Percentiles rank a stretch among this genome's conserved stretches.
phyloP scores from a whole-genome alignment of 352 stramenopile species.

The Globisporangium heterothallicum region DNA sequence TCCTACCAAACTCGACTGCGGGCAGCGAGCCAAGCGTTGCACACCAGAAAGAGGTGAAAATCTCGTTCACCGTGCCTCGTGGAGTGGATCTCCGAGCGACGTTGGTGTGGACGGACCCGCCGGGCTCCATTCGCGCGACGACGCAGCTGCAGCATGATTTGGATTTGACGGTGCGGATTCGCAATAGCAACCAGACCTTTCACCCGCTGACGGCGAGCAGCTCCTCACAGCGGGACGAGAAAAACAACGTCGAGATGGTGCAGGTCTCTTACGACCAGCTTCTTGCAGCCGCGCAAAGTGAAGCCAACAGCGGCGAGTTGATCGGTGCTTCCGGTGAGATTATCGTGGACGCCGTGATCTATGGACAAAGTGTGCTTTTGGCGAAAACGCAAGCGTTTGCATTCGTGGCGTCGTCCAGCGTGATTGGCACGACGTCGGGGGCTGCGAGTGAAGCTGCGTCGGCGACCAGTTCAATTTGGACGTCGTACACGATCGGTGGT shows the following conservation, averaged over 20 bases:
- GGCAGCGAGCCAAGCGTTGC: constrained; percentile 50
- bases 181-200: constrained; percentile 50
- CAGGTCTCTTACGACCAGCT: constrained; percentile 65
- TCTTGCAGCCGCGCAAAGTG: constrained; percentile 26
- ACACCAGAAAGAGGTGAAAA: constrained; percentile 51
- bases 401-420: constrained; percentile 76
- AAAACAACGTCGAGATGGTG: constrained; percentile 87
- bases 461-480: constrained; percentile 37
- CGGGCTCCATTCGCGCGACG: constrained; percentile 54
- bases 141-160: constrained; percentile 75
- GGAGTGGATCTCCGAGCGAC: constrained; percentile 65
- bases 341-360: constrained; percentile 66
- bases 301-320: constrained; percentile 18
- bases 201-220: constrained; percentile 49
- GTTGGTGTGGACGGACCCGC: constrained; percentile 74
- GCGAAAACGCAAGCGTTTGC: constrained; percentile 59
- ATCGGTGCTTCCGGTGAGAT: constrained; percentile 45
- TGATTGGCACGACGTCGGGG: constrained; percentile 48
- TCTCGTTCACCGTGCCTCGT: constrained; percentile 64
- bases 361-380: constrained; percentile 53
- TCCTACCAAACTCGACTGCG: constrained; percentile 66
- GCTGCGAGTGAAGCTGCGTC: neutral
- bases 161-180: constrained; percentile 62
- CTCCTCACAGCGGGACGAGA: constrained; percentile 35
- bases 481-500: constrained; percentile 43